Evolutionary conservation across 495 filamentous ascomycete species (phyloP), one percentile per base, ranked within the genome.

Genomic region (Parachaetomium inaequale): DNA sequence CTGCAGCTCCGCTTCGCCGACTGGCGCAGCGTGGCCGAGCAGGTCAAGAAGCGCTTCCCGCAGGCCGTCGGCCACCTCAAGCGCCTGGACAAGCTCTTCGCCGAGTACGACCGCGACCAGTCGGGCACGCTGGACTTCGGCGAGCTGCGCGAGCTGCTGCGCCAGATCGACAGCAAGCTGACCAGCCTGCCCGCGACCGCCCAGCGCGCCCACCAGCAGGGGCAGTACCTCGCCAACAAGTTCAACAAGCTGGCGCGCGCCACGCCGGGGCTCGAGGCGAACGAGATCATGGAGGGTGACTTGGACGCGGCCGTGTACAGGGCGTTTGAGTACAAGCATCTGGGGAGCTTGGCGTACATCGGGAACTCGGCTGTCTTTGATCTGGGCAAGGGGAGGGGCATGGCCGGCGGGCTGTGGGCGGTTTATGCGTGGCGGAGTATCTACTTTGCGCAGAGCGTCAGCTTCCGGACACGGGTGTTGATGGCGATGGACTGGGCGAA

Each of bases 401-500:
- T 96, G 61, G 84, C 82, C 1, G 95, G 95, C 28, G 95, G 95
- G 2, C 72, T 99, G 59, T 79, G 96, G 80, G 94, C 91, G 12
- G 92, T 98, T 67, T 99, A 99, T 75, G 84, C 96, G 56, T 99
- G 95, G 95, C 79, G 93, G 47, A 93, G 91, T 66, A 87, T 97
- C 34, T 99, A 99, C 76, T 98, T 99, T 76, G 92, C 95, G 21
- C 90, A 99, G 82, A 96, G 92, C 75, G 95, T 99, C 45, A 96
- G 92, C 72, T 81, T 96, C 52, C 78, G 95, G 70, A 99, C 95
- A 46, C 82, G 94, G 58, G 81, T 91, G 65, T 74, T 99, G 74
- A 76, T 99, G 79, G 92, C 92, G 0, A 98, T 99, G 95, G 95
- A 99, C 76, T 99, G 95, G 95, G 86, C 81, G 11, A 99, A 98